Conservation (phyloP, 2,329 filamentous ascomycete species). For the Emmonsiellopsis sp. region DNA sequence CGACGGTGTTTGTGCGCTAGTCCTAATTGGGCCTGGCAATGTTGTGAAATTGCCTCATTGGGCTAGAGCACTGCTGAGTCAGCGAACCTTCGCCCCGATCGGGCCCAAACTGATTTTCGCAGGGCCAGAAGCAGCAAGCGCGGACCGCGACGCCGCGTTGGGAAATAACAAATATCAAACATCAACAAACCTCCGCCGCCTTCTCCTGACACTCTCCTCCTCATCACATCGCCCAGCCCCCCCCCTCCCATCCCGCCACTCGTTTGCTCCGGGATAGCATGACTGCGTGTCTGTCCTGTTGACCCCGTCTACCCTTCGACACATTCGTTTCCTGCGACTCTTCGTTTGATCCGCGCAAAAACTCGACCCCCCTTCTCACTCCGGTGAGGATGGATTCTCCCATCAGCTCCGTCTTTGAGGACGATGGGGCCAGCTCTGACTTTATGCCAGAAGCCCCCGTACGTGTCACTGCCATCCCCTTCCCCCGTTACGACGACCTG, state of each 20-base stretch:
- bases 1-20: neutral
- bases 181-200: no score
- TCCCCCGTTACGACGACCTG: neutral
- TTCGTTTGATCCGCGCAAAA: neutral
- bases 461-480: conserved; percentile 20
- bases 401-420: conserved; percentile 52
- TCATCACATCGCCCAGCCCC: no score
- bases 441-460: conserved; percentile 48
- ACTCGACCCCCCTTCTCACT: neutral
- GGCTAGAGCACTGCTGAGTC: neutral
- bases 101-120: neutral
- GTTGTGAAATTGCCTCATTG: neutral
- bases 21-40: neutral
- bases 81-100: neutral
- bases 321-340: neutral
- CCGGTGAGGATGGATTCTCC: conserved; percentile 8
- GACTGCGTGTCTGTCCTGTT: neutral
- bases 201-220: no score
- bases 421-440: conserved; percentile 47
- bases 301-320: neutral
- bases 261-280: neutral
- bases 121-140: no score
- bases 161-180: no score
- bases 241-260: neutral
- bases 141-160: no score